Percentiles rank a stretch among this genome's conserved stretches.
Evolutionary conservation across 2,329 filamentous ascomycete genomes (phyloP).

Genomic region (Verticillium isaacii): DNA sequence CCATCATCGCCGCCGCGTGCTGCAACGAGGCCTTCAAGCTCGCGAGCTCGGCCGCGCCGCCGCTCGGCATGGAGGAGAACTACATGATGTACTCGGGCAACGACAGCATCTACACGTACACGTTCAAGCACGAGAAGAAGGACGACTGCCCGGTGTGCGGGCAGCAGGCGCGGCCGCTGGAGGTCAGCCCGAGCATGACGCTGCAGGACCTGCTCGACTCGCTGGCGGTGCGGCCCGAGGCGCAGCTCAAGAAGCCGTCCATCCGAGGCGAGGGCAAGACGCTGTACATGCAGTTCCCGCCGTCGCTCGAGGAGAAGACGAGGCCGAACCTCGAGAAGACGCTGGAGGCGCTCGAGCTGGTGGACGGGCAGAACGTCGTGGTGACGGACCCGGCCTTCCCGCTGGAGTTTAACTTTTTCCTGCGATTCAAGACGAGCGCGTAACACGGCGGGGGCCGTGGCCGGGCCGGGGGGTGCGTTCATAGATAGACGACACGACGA

Average conservation of each 20-base stretch:
- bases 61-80: constrained; percentile 72
- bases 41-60: constrained; percentile 74
- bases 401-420: constrained; percentile 58
- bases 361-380: constrained; percentile 81
- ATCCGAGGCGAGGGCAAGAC: constrained; percentile 75
- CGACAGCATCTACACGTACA: constrained; percentile 94
- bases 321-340: constrained; percentile 76
- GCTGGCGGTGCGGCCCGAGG: constrained; percentile 76
- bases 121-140: constrained; percentile 92
- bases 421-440: constrained; percentile 37
- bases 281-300: constrained; percentile 83
- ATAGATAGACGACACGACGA: constrained; percentile 1
- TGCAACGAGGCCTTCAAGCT: constrained; percentile 98
- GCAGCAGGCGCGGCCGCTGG: constrained; percentile 69
- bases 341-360: constrained; percentile 66
- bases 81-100: constrained; percentile 99
- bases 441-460: no score
- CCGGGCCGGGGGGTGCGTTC: background rate
- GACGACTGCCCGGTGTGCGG: constrained; percentile 93
- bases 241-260: constrained; percentile 91
- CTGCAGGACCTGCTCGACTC: constrained; percentile 82
- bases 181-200: constrained; percentile 65
- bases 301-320: constrained; percentile 78
- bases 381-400: constrained; percentile 89
- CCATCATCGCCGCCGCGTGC: constrained; percentile 90